Conservation (phyloP, 2,329 filamentous ascomycete species). For the Thyridium curvatum region DNA sequence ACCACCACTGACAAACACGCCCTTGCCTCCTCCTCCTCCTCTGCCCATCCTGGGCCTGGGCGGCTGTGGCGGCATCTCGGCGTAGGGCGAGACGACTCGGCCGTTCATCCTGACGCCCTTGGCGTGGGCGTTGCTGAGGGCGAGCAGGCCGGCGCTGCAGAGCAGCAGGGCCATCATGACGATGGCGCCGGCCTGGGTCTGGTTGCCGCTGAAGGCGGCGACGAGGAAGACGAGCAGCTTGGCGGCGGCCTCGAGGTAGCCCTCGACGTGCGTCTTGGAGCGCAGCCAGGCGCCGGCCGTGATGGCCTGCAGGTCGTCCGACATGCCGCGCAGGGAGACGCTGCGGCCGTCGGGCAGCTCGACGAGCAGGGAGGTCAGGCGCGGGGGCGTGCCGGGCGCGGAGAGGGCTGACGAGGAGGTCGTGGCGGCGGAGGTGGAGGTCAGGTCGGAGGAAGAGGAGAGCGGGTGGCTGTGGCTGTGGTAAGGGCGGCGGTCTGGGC, state of each 20-base stretch:
- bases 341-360: conserved; percentile 44
- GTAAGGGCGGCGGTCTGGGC: background rate
- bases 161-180: conserved; percentile 45
- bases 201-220: conserved; percentile 48
- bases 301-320: conserved; percentile 52
- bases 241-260: conserved; percentile 43
- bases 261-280: conserved; percentile 41
- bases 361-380: conserved; percentile 40
- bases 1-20: conserved; percentile 1
- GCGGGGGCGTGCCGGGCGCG: conserved; percentile 11
- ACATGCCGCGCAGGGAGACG: conserved; percentile 45
- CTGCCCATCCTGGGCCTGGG: conserved; percentile 6
- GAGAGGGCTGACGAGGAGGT: background rate
- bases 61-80: conserved; percentile 8
- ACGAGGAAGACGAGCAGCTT: conserved; percentile 54
- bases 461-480: background rate
- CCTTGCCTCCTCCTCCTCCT: background rate
- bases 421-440: conserved; percentile 3
- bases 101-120: conserved; percentile 45
- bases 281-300: conserved; percentile 52
- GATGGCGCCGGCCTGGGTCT: conserved; percentile 44
- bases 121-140: conserved; percentile 44
- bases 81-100: conserved; percentile 26
- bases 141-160: conserved; percentile 44
- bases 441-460: background rate